Evolutionary conservation across 441 rosid species (phyloP).

Genomic region (Bruguiera hainesii): DNA sequence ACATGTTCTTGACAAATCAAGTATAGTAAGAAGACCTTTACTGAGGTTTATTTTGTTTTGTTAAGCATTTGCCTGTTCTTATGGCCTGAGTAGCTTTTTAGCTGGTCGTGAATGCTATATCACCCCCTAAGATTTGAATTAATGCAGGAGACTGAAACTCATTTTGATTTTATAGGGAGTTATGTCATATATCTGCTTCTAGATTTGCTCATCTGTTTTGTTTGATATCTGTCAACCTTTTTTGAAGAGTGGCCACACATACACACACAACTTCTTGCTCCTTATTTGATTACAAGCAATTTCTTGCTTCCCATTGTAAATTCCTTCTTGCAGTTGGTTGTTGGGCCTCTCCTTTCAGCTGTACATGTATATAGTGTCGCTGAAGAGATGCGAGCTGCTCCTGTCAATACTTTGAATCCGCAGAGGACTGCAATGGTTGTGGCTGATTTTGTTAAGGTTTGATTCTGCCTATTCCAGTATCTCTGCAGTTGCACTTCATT

Average conservation of each 20-base stretch:
- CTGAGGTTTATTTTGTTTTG: background rate
- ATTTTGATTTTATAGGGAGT: background rate
- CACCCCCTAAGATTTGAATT: background rate
- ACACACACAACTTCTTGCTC: background rate
- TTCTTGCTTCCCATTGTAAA: conserved; percentile 4
- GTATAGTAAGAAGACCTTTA: background rate
- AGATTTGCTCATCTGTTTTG: background rate
- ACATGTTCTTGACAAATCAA: conserved; percentile 5
- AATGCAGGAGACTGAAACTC: background rate
- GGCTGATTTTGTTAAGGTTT: conserved; percentile 81
- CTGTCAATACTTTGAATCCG: conserved; percentile 84
- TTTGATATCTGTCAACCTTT: background rate
- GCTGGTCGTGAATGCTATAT: no score
- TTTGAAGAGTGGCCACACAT: background rate
- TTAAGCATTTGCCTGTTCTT: background rate
- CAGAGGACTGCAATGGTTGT: conserved; percentile 88
- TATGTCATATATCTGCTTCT: background rate
- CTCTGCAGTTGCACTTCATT: conserved; percentile 12
- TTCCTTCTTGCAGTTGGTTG: conserved; percentile 62
- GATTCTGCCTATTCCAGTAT: conserved; percentile 4
- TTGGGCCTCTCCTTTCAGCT: conserved; percentile 71
- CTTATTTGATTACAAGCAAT: background rate
- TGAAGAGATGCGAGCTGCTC: conserved; percentile 89
- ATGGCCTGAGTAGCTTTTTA: background rate
- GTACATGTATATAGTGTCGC: conserved; percentile 61